Conservation (phyloP, 1,139 yeast species). For the Nakaseomyces sp. region DNA sequence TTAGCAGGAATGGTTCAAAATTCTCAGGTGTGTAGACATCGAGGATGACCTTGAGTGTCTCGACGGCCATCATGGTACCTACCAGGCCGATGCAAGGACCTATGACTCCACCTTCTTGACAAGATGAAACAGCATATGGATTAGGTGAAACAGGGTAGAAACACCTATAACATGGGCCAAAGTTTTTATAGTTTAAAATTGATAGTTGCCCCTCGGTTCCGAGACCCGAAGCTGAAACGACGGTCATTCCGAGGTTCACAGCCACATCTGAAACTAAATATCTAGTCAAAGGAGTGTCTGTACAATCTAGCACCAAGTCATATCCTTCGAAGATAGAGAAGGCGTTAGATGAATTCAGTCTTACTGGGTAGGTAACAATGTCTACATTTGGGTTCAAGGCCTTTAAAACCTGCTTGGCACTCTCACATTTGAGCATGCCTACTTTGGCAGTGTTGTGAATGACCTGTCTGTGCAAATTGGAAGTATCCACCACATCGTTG, state of each 20-base stretch:
- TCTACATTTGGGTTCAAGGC: conserved; percentile 60
- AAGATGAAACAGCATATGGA: conserved; percentile 70
- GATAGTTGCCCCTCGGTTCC: conserved; percentile 86
- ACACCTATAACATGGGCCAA: conserved; percentile 92
- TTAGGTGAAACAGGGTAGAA: conserved; percentile 88
- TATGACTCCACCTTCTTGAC: conserved; percentile 90
- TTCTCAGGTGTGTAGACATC: conserved; percentile 43
- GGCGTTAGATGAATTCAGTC: conserved; percentile 51
- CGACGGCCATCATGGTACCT: conserved; percentile 85
- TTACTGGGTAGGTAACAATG: conserved; percentile 43
- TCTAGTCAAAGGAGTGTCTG: conserved; percentile 85
- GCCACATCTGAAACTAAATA: conserved; percentile 83
- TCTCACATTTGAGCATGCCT: conserved; percentile 67
- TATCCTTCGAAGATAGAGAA: conserved; percentile 52
- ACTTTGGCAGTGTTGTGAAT: conserved; percentile 60
- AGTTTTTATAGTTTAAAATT: conserved; percentile 53
- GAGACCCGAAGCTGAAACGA: conserved; percentile 88
- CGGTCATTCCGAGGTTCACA: conserved; percentile 56
- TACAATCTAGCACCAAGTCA: conserved; percentile 82
- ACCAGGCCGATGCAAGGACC: conserved; percentile 93
- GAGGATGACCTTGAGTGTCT: conserved; percentile 66
- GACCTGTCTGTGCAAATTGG: conserved; percentile 86
- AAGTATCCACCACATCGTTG: conserved; percentile 70
- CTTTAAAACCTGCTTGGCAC: conserved; percentile 51
- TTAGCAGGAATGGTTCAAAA: conserved; percentile 60